A percentile compares a stretch with the other conserved stretches of the same genome.
Conservation (phyloP, 1,139 yeast species). For the Nematodospora anomalae region DNA sequence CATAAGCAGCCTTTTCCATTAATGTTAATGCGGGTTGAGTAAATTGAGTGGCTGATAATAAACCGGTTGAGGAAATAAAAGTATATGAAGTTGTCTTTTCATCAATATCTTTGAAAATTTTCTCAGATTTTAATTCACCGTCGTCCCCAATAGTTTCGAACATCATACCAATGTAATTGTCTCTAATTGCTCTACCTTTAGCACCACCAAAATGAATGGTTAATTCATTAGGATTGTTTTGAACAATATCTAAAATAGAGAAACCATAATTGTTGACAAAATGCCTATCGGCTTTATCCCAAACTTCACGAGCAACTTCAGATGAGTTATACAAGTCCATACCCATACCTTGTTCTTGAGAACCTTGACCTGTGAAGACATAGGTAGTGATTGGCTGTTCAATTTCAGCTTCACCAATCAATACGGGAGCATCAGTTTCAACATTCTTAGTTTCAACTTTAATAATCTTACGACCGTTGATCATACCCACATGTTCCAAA, state of each 20-base stretch:
- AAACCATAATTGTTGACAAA: conserved; percentile 93
- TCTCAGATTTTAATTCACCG: conserved; percentile 85
- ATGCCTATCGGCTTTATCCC: conserved; percentile 97
- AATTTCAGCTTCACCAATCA: conserved; percentile 95
- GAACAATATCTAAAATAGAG: conserved; percentile 93
- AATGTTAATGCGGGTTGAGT: conserved; percentile 98
- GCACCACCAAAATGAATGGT: conserved; percentile 98
- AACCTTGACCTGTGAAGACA: conserved; percentile 99
- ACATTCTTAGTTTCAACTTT: conserved; percentile 87
- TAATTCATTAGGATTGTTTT: conserved; percentile 91
- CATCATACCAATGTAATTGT: conserved; percentile 94
- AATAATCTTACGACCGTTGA: conserved; percentile 96
- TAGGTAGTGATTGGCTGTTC: conserved; percentile 97
- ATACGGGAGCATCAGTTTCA: conserved; percentile 73
- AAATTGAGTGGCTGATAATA: conserved; percentile 96
- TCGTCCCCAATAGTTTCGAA: conserved; percentile 90
- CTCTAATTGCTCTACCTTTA: conserved; percentile 92
- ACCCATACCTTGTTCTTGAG: conserved; percentile 99
- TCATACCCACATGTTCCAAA: conserved; percentile 97
- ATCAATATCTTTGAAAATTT: conserved; percentile 89
- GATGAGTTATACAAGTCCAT: conserved; percentile 94
- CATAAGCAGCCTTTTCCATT: conserved; percentile 99
- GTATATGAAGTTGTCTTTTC: conserved; percentile 81
- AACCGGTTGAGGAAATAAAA: conserved; percentile 90
- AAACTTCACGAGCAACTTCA: conserved; percentile 88